Base-by-base conservation (phyloP, 2,329 filamentous ascomycete species). In the Byssoonygena ceratinophila region DNA sequence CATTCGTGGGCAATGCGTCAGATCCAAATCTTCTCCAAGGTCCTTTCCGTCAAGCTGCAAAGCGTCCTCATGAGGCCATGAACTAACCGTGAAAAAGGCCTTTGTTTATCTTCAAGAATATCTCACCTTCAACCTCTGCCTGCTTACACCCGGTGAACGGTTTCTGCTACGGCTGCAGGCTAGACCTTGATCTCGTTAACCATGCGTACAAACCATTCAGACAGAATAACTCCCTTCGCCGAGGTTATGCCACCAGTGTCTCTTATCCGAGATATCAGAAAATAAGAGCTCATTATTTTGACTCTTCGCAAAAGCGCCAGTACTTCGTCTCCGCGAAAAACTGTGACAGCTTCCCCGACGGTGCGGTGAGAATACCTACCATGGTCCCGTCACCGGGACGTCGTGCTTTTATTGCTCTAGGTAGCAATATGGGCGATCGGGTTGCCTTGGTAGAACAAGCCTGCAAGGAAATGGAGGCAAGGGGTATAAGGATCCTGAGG, bases 361-460 rank as follows among this genome's bases (percentile, higher is more conserved):
- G 57, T 68, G 68, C 31, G 34, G 32, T 18, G 41, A 46, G n/a
- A 16, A 23, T 22, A 27, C n/a, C 27, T 37, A 41, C 31, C 7
- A 47, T 49, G 51, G 16, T 31, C n/a, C 25, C 12, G 22, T 22
- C 22, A 29, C 27, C 48, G 4, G 37, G 32, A 23, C 53, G 49
- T 46, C 48, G 54, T 51, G 88, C 85, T 0, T 94, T 87, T 66
- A 81, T 98, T 61, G 92, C 91, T 6, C 74, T 98, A 5, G 92
- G 92, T 0, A 95, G 90, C 71, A 98, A 98, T 67, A 70, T 97
- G 48, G 91, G 90, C 3, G 83, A 97, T 65, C 83, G 90, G 39
- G 77, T 95, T 48, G 78, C 76, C 39, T 85, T 84, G 79, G 94
- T 98, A 58, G 89, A 96, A 67, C 76, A 78, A 61, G 91, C 92